Evolutionary conservation across 2,329 filamentous ascomycete species (phyloP).

Genomic region (Fusarium virguliforme): DNA sequence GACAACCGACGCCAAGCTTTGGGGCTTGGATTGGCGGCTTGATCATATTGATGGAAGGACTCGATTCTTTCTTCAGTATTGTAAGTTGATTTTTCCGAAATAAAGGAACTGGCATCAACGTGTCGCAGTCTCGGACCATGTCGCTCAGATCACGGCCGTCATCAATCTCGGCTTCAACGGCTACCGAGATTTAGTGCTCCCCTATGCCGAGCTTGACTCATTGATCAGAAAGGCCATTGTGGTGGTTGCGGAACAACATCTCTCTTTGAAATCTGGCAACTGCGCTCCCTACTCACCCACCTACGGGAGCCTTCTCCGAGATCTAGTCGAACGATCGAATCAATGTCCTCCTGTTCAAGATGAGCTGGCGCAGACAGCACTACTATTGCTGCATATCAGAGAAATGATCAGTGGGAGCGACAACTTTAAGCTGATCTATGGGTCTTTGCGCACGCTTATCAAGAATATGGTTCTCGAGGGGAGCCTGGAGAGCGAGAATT

Average conservation of each 20-base stretch:
- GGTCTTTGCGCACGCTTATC: slow-evolving; percentile 13
- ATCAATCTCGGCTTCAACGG: slow-evolving; percentile 32
- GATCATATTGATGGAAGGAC: slow-evolving; percentile 26
- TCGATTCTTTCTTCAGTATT: slow-evolving; percentile 28
- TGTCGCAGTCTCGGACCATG: slow-evolving; percentile 19
- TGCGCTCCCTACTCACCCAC: neutral
- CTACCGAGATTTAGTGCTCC: slow-evolving; percentile 29
- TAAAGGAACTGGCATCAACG: neutral
- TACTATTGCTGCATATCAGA: slow-evolving; percentile 24
- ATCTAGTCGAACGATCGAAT: slow-evolving; percentile 14
- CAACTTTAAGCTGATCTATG: slow-evolving; percentile 28
- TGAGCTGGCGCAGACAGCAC: slow-evolving; percentile 11
- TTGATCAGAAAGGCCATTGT: slow-evolving; percentile 17
- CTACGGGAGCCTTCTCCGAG: slow-evolving; percentile 17
- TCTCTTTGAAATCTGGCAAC: neutral
- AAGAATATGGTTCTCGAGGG: slow-evolving; percentile 9
- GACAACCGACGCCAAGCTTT: neutral
- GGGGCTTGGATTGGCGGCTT: slow-evolving; percentile 14
- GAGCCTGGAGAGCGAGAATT: neutral
- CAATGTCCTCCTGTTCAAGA: slow-evolving; percentile 15
- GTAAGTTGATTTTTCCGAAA: neutral
- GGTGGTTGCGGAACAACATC: slow-evolving; percentile 20
- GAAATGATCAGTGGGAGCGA: slow-evolving; percentile 29
- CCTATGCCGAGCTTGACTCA: slow-evolving; percentile 14
- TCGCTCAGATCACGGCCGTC: slow-evolving; percentile 25